These are phyloP conservation scores for Lonicera japonica DNA, from an alignment of 129 eudicot species.

Conservation along the genomic window DNA sequence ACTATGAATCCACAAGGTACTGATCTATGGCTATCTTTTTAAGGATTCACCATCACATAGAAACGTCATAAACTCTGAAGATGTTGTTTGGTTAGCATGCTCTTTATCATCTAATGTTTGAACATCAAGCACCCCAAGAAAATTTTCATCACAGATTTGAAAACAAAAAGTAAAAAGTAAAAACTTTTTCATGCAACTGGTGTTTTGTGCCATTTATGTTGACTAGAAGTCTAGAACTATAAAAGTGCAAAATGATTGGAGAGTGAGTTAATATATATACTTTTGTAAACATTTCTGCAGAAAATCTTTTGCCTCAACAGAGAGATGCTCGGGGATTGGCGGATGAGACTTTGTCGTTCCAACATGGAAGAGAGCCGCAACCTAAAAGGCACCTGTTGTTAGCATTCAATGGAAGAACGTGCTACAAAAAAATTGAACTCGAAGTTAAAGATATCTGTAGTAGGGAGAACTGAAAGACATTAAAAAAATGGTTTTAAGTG, in stretches of 20 bases:
- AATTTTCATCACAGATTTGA: neutral
- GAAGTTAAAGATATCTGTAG: conserved; percentile 6
- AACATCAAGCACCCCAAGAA: conserved; percentile 2
- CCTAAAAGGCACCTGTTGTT: conserved; percentile 31
- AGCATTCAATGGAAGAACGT: conserved; percentile 3
- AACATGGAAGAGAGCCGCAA: conserved; percentile 65
- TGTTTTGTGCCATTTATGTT: conserved; percentile 4
- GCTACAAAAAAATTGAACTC: conserved; percentile 1
- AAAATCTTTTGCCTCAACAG: conserved; percentile 70
- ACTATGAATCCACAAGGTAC: neutral
- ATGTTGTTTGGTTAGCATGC: neutral
- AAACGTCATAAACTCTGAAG: neutral
- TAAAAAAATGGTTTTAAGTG: neutral
- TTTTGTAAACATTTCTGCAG: conserved; percentile 67
- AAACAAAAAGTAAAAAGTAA: neutral
- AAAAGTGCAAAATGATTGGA: neutral
- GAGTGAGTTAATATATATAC: conserved; percentile 22
- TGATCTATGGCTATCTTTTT: conserved; percentile 1
- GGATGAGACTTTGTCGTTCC: conserved; percentile 85
- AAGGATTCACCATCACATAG: neutral
- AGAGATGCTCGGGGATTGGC: conserved; percentile 81
- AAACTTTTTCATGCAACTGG: neutral
- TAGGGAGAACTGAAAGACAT: neutral
- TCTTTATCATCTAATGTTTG: neutral
- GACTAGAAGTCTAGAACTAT: neutral